Percentiles rank a stretch among this genome's conserved stretches.
Evolutionary conservation across 805 yeast species (phyloP).

Genomic region (Starmerella vitae): DNA sequence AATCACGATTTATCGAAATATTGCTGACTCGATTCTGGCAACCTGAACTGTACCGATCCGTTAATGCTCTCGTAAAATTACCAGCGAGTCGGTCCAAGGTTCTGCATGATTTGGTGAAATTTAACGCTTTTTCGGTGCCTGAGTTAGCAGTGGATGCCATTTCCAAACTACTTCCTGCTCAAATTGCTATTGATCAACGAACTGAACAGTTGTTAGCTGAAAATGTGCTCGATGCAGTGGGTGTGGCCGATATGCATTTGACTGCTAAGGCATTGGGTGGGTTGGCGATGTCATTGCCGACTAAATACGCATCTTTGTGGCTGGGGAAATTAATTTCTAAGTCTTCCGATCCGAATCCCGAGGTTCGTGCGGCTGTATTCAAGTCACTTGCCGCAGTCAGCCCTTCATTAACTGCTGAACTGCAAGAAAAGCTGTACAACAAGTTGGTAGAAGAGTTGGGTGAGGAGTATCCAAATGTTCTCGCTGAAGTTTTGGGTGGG

Average conservation of each 20-base stretch:
- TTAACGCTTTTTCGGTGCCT: conserved; percentile 29
- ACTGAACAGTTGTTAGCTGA: conserved; percentile 59
- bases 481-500: conserved; percentile 73
- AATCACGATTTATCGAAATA: conserved; percentile 42
- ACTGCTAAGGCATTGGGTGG: not conserved
- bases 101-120: conserved; percentile 40
- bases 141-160: not conserved
- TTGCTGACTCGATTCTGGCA: conserved; percentile 1
- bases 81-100: conserved; percentile 53
- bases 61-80: conserved; percentile 56
- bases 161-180: not conserved
- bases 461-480: conserved; percentile 85
- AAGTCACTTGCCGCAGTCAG: conserved; percentile 57
- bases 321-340: conserved; percentile 58
- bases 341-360: conserved; percentile 54
- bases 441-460: conserved; percentile 81
- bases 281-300: not conserved
- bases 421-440: conserved; percentile 42
- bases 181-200: conserved; percentile 46
- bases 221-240: conserved; percentile 34
- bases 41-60: conserved; percentile 33
- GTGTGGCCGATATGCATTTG: too few relatives aligned
- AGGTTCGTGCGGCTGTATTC: conserved; percentile 71
- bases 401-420: conserved; percentile 36
- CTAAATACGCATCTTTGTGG: conserved; percentile 1